Evolutionary conservation across 139 green algal species (phyloP), one percentile per base, ranked within the genome.

Genomic region (Haematococcus sp.): DNA sequence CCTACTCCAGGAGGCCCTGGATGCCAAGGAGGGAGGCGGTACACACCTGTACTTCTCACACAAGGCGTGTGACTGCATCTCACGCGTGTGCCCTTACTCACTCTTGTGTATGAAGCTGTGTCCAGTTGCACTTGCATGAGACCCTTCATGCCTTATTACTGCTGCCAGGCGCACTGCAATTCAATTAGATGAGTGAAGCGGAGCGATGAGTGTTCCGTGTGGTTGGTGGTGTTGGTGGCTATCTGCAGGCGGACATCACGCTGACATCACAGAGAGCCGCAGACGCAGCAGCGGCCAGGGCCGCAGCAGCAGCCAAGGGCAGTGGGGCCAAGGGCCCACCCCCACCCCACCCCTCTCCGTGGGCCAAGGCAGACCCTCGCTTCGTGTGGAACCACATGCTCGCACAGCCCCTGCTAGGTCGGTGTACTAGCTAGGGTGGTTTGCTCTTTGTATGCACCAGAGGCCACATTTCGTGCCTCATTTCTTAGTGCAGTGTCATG

Each of bases 1-100:
- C 5, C n/a, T 75, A 22, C 55, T 75, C 1, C 69, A 75, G 16
- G 69, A 75, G 69, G 69, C 69, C 2, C 54, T 68, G 9, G 69
- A 75, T 27, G 54, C 54, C 34, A 61, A 63, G 55, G 60, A 63
- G n/a, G 60, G 43, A 2, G 61, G 60, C 34, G 68, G 68, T 19
- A 4, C 19, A 22, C 69, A 75, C 55, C 35, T 75, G 69, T 75
- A 75, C 55, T 67, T 75, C 58, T 65, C 58, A 3, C 58, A 65
- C 58, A 34, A 65, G 40, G 40, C 11, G 40, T 11, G 40, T 7
- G 7, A 49, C 40, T 19, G n/a, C n/a, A n/a, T n/a, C n/a, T n/a
- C n/a, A n/a, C n/a, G n/a, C n/a, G n/a, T n/a, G 54, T 61, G 17
- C 5, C 54, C n/a, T 25, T 5, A 31, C 15, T 31, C 54, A 11